A percentile compares a stretch with the other conserved stretches of the same genome.
These are phyloP conservation scores for Coemansia biformis DNA, from an alignment of 192 early-diverging fungal species.

Conservation along the genomic window DNA sequence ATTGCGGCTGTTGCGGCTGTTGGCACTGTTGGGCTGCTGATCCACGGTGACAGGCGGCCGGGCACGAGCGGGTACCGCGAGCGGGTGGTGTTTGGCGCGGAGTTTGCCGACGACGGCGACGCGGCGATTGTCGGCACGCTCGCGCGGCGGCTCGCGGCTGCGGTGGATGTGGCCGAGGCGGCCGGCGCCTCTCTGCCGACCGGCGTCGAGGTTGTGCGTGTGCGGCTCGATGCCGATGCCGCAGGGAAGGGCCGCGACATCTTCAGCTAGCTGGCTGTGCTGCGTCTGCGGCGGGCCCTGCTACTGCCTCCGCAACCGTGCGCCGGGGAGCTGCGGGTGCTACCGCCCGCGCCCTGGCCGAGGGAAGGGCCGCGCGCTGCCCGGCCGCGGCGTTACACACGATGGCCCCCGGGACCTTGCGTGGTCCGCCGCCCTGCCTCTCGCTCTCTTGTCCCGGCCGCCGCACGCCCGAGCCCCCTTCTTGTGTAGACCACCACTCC, in stretches of 20 bases:
- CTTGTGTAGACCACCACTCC: no score
- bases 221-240: conserved; percentile 23
- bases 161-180: background rate
- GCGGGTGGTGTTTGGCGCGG: conserved; percentile 31
- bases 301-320: no score
- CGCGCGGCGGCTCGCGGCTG: conserved; percentile 6
- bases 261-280: conserved; percentile 1
- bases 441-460: no score
- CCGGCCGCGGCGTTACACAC: no score
- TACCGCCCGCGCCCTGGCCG: no score
- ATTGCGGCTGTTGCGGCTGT: conserved; percentile 17
- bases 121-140: conserved; percentile 12
- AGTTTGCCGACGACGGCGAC: conserved; percentile 28
- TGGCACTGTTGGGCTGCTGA: conserved; percentile 9
- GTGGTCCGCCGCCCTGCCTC: no score
- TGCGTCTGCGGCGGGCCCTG: background rate
- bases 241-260: background rate
- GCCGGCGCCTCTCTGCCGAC: background rate
- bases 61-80: conserved; percentile 30
- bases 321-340: no score
- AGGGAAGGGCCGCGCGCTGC: no score
- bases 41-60: conserved; percentile 37
- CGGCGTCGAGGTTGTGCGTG: conserved; percentile 13
- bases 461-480: no score
- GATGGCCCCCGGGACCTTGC: no score